Evolutionary conservation across 2,329 filamentous ascomycete species (phyloP).

Genomic region (Penicillium brasilianum): DNA sequence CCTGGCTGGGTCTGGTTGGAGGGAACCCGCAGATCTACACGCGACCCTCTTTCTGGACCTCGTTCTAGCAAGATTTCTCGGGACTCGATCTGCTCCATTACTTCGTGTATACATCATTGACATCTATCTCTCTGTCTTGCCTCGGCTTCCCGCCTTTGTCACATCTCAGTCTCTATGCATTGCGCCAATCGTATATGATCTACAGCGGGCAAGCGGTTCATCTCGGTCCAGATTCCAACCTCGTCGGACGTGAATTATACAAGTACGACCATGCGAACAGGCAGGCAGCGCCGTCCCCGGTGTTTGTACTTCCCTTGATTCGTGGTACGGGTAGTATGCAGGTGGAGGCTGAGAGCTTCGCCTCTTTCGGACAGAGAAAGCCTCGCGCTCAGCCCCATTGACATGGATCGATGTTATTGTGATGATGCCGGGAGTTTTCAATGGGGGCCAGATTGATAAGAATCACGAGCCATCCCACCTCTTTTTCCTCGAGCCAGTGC

Average conservation of each 20-base stretch:
- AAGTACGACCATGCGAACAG: slow-evolving; percentile 16
- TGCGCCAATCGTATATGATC: neutral
- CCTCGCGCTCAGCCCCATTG: neutral
- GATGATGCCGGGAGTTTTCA: neutral
- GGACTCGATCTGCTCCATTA: neutral
- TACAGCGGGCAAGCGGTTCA: slow-evolving; percentile 4
- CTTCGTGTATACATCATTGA: neutral
- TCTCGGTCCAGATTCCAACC: slow-evolving; percentile 21
- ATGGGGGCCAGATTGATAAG: neutral
- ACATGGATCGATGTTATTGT: neutral
- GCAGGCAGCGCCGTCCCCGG: neutral
- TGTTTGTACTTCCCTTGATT: slow-evolving; percentile 1
- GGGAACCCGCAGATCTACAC: slow-evolving; percentile 2
- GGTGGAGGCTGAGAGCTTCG: slow-evolving; percentile 12
- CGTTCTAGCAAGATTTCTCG: neutral
- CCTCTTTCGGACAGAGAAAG: neutral
- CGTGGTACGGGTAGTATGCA: slow-evolving; percentile 15
- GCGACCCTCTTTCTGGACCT: slow-evolving; percentile 8
- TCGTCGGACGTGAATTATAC: slow-evolving; percentile 11
- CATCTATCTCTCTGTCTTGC: neutral
- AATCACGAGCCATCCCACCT: neutral
- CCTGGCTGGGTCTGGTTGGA: slow-evolving; percentile 1
- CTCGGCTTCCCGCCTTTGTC: neutral
- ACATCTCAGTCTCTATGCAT: neutral
- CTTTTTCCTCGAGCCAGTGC: neutral